Evolutionary conservation across 2,329 filamentous ascomycete species (phyloP), one percentile per base, ranked within the genome.

Genomic region (Talaromyces islandicus): DNA sequence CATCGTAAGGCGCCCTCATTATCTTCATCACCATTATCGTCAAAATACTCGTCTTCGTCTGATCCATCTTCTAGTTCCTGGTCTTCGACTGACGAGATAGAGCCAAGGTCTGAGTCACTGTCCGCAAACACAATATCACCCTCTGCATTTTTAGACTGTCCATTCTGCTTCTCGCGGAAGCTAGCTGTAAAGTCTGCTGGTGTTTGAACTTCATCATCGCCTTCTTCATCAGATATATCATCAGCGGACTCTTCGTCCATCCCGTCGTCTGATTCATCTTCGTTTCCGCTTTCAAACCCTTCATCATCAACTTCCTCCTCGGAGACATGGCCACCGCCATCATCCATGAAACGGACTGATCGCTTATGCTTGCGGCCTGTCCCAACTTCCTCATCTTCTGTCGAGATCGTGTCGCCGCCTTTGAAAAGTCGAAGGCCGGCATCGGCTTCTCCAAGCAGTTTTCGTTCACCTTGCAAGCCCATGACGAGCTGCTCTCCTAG

Each of bases 401-500:
- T 82, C 0, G 82, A 73, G 58, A 97, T 79, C 61, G 88, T 79
- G 58, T 88, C 82, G 27, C 92, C 91, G 35, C 88, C 89, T 57
- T 86, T 86, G 76, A 99, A 99, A 2, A 99, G 83, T 70, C 91
- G 88, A 10, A 99, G 85, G 43, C 92, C 92, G 54, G 88, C 84
- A 32, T 92, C 89, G 11, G 86, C 90, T 70, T 95, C 85, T 61
- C 93, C 94, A 0, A 97, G 84, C 11, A 97, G 77, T 66, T 83
- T 88, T 58, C 92, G 84, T 74, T 94, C 91, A 21, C 86, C 86
- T 70, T 99, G 94, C 4, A 99, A 80, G 25, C 88, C 89, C 46
- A 99, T 87, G 64, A 99, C 94, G 75, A 99, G 85, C 74, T 97
- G 92, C 73, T 99, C 94, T 46, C 94, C 94, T 58, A 97, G 83